Conservation (phyloP, 1,284 basidiomycete species). For the Volvariella volvacea region DNA sequence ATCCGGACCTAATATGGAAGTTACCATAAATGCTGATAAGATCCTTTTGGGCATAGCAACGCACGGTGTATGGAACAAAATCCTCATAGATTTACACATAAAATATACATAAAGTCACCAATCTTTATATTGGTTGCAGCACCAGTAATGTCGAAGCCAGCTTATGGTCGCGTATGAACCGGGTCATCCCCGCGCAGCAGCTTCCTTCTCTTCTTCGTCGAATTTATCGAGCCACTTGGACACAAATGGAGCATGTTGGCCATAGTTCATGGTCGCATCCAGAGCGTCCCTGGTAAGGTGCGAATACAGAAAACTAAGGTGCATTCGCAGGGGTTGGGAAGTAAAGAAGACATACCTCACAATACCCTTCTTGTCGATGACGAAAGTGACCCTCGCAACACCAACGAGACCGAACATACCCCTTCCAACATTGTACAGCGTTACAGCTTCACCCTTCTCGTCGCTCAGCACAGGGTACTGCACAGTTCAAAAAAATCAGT, state of each 20-base stretch:
- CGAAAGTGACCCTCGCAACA: constrained; percentile 62
- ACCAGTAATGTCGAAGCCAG: too few relatives aligned
- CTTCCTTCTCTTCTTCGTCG: constrained; percentile 27
- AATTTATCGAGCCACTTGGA: constrained; percentile 55
- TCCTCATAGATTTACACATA: too few relatives aligned
- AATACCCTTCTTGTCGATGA: constrained; percentile 65
- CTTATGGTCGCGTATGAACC: too few relatives aligned
- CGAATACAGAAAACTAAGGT: not conserved
- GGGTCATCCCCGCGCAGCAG: too few relatives aligned
- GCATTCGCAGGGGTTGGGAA: not conserved
- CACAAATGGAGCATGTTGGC: constrained; percentile 62
- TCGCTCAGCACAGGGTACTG: constrained; percentile 77
- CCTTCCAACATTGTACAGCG: constrained; percentile 58
- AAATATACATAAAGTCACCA: too few relatives aligned
- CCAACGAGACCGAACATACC: constrained; percentile 58
- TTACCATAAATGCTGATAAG: too few relatives aligned
- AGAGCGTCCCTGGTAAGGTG: constrained; percentile 37
- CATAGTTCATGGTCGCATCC: constrained; percentile 53
- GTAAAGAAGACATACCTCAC: constrained; percentile 39
- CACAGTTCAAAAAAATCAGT: not conserved
- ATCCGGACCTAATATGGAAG: too few relatives aligned
- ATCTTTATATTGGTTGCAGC: too few relatives aligned
- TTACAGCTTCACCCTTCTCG: constrained; percentile 49
- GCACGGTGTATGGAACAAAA: too few relatives aligned
- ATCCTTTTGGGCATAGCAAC: too few relatives aligned